Percentiles rank a stretch among this genome's conserved stretches.
Evolutionary conservation across 2,329 filamentous ascomycete species (phyloP).

Genomic region (Coniella lustricola): DNA sequence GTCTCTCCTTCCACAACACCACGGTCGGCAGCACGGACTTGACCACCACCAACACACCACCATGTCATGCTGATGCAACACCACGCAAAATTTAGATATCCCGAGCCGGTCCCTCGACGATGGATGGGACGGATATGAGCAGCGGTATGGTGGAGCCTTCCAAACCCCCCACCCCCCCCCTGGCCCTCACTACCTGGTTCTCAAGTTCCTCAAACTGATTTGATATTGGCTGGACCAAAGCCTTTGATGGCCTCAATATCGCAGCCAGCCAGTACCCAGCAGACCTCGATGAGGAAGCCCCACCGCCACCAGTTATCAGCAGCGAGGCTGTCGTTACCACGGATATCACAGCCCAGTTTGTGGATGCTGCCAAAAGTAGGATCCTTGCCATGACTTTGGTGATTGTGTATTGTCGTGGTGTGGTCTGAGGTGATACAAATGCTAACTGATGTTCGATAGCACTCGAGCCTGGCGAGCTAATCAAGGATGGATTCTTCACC

Average conservation of each 20-base stretch:
- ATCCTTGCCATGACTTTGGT: not conserved
- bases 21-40: not conserved
- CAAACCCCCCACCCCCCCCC: slow-evolving; percentile 14
- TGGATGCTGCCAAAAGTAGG: slow-evolving; percentile 45
- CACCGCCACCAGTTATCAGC: slow-evolving; percentile 34
- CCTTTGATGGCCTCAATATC: slow-evolving; percentile 34
- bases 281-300: slow-evolving; percentile 11
- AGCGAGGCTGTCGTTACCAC: slow-evolving; percentile 45
- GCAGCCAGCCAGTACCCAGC: slow-evolving; percentile 19
- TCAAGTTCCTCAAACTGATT: not conserved
- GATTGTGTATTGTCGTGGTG: too few relatives aligned
- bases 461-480: slow-evolving; percentile 69
- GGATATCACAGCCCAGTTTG: slow-evolving; percentile 54
- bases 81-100: not conserved
- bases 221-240: slow-evolving; percentile 23
- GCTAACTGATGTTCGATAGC: slow-evolving; percentile 39
- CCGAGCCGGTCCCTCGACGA: not conserved
- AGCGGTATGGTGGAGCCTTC: slow-evolving; percentile 10
- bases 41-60: not conserved
- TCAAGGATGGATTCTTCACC: slow-evolving; percentile 92
- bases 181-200: slow-evolving; percentile 4
- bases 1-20: not conserved
- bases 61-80: slow-evolving; percentile 6
- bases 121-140: slow-evolving; percentile 11
- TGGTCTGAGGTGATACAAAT: not conserved